These are phyloP conservation scores for Paraglomus occultum DNA, from an alignment of 192 early-diverging fungal genomes.

Conservation along the genomic window DNA sequence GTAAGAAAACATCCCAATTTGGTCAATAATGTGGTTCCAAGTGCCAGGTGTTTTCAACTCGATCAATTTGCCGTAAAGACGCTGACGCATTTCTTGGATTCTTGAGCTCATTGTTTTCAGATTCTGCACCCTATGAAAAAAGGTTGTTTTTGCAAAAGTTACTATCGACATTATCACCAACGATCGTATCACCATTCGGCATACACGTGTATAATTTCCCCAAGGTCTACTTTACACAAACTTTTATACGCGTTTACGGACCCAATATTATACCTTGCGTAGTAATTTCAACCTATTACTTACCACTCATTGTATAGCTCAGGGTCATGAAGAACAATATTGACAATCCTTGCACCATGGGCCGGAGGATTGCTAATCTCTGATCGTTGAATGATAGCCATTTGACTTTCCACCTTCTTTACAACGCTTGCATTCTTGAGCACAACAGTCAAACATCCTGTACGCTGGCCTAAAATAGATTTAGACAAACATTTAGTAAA, in stretches of 20 bases:
- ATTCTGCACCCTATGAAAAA: slow-evolving; percentile 42
- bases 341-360: slow-evolving; percentile 87
- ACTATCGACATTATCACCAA: background rate
- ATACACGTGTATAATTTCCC: background rate
- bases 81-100: slow-evolving; percentile 86
- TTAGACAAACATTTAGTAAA: background rate
- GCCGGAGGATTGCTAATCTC: slow-evolving; percentile 89
- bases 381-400: slow-evolving; percentile 79
- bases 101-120: slow-evolving; percentile 83
- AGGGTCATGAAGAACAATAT: slow-evolving; percentile 77
- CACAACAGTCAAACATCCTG: slow-evolving; percentile 83
- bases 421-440: slow-evolving; percentile 49
- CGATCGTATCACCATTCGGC: too few relatives aligned
- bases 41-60: slow-evolving; percentile 83
- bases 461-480: slow-evolving; percentile 68
- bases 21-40: slow-evolving; percentile 94
- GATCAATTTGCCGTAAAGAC: slow-evolving; percentile 61
- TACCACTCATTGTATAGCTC: slow-evolving; percentile 84
- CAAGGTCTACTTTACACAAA: background rate
- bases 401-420: slow-evolving; percentile 71
- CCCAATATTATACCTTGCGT: background rate
- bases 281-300: background rate
- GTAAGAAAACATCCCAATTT: slow-evolving; percentile 99
- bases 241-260: background rate
- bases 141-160: background rate